Evolutionary conservation across 345 rosid species (phyloP).

Genomic region (Rhodomyrtus tomentosa): DNA sequence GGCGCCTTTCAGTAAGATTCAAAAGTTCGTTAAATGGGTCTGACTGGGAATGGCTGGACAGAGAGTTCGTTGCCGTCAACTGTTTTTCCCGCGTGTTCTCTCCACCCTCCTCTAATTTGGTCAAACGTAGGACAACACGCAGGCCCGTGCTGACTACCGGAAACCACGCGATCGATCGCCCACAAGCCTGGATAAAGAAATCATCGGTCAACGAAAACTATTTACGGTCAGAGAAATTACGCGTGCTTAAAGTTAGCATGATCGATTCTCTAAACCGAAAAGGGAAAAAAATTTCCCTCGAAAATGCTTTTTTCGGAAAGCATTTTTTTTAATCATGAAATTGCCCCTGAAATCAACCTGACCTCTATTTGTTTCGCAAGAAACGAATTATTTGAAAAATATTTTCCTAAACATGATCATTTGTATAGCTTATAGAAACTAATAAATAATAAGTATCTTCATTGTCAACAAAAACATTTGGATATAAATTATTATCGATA

Average conservation of each 20-base stretch:
- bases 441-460: neutral
- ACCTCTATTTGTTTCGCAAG: neutral
- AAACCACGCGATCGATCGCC: neutral
- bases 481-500: neutral
- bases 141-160: neutral
- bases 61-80: constrained; percentile 1
- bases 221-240: neutral
- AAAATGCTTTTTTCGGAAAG: neutral
- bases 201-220: neutral
- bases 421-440: fast-evolving
- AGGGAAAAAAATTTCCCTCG: neutral
- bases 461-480: fast-evolving
- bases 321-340: neutral
- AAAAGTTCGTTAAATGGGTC: constrained; percentile 19
- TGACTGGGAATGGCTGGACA: constrained; percentile 1
- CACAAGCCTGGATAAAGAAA: neutral
- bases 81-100: constrained; percentile 19
- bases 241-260: neutral
- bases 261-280: neutral
- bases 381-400: no score
- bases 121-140: neutral
- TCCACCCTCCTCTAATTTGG: neutral
- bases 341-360: neutral
- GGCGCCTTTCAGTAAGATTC: neutral
- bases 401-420: no score